Conservation (phyloP, 768 basidiomycete species). For the Candolleomyces efflorescens region DNA sequence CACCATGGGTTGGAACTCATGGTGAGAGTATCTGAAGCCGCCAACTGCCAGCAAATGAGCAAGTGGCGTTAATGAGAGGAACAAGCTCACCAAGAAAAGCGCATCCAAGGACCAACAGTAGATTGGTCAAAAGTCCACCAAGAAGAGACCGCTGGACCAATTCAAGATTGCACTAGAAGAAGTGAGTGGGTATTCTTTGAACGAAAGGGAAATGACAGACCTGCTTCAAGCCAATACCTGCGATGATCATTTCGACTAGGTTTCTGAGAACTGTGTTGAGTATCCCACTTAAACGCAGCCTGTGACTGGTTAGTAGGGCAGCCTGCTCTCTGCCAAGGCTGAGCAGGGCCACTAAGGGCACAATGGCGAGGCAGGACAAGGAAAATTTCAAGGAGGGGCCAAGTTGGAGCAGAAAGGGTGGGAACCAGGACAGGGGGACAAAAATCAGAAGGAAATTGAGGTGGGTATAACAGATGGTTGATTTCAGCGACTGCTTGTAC, state of each 20-base stretch:
- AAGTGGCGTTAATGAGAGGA: constrained; percentile 13
- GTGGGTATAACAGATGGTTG: constrained; percentile 28
- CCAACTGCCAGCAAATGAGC: constrained; percentile 25
- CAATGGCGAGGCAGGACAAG: constrained; percentile 43
- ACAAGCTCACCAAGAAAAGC: constrained; percentile 68
- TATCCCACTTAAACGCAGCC: constrained; percentile 39
- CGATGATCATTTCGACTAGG: constrained; percentile 49
- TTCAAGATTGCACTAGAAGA: constrained; percentile 43
- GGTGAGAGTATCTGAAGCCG: constrained; percentile 46
- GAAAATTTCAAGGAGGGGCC: constrained; percentile 42
- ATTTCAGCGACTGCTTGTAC: constrained; percentile 27
- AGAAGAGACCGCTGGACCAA: constrained; percentile 50
- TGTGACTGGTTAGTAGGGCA: constrained; percentile 42
- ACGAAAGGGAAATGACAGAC: constrained; percentile 15
- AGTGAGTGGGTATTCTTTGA: constrained; percentile 10
- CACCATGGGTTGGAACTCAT: constrained; percentile 50
- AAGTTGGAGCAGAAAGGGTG: constrained; percentile 40
- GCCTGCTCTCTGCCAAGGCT: constrained; percentile 53
- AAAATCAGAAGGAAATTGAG: constrained; percentile 43
- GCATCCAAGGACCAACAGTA: constrained; percentile 86
- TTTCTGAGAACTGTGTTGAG: constrained; percentile 52
- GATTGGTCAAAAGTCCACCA: constrained; percentile 53
- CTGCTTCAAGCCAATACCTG: constrained; percentile 36
- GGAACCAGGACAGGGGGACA: constrained; percentile 47
- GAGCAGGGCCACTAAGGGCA: constrained; percentile 47